Evolutionary conservation across 805 yeast genomes (phyloP).

Genomic region (Candida tibetensis): DNA sequence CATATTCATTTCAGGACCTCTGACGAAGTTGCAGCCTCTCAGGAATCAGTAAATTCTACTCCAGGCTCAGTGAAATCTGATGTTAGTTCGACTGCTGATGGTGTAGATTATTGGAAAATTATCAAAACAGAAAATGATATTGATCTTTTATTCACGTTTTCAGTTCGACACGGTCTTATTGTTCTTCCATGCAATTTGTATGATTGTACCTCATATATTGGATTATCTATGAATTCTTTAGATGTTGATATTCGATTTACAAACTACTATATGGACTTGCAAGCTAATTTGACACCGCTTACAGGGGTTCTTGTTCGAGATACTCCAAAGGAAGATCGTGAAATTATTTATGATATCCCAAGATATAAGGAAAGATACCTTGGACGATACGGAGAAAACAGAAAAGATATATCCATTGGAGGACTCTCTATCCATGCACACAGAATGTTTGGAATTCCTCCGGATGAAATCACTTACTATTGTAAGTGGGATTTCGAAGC

Average conservation of each 20-base stretch:
- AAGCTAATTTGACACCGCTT: conserved; percentile 66
- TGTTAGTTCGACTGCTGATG: not conserved
- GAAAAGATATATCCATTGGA: conserved; percentile 43
- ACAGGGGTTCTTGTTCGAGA: conserved; percentile 33
- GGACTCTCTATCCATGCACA: conserved; percentile 76
- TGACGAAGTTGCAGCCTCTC: conserved; percentile 63
- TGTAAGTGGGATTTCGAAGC: conserved; percentile 87
- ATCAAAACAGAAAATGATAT: conserved; percentile 65
- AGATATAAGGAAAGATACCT: conserved; percentile 18
- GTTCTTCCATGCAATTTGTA: conserved; percentile 73
- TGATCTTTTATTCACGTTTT: conserved; percentile 72
- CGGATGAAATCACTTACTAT: conserved; percentile 79
- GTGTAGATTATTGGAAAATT: conserved; percentile 32
- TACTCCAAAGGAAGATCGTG: conserved; percentile 2
- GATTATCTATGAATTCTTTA: conserved; percentile 59
- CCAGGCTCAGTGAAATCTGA: conserved; percentile 2
- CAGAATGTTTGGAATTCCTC: conserved; percentile 90
- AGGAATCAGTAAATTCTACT: too few relatives aligned
- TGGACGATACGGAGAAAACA: not conserved
- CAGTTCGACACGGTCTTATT: conserved; percentile 66
- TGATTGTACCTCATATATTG: conserved; percentile 57
- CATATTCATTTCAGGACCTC: conserved; percentile 77
- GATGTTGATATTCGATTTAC: conserved; percentile 83
- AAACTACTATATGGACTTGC: conserved; percentile 90
- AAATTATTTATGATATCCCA: conserved; percentile 22